These are phyloP conservation scores for Dactylellina cionopaga DNA, from an alignment of 2,329 filamentous ascomycete species.

Conservation along the genomic window DNA sequence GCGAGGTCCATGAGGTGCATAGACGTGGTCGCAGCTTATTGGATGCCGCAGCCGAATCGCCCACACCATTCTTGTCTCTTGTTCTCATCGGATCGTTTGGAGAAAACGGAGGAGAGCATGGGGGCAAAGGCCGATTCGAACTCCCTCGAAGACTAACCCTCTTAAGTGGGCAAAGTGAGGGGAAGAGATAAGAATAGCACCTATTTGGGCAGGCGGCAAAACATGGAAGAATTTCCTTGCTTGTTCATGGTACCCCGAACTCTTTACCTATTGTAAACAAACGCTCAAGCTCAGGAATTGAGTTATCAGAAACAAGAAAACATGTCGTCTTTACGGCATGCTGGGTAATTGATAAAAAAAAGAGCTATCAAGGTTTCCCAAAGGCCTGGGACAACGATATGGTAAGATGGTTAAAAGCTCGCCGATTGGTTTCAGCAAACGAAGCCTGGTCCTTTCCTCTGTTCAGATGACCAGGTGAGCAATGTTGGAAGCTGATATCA, in stretches of 20 bases:
- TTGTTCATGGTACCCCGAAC: constrained; percentile 43
- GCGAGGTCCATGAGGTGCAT: constrained; percentile 48
- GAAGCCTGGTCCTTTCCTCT: constrained; percentile 15
- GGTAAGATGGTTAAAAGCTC: constrained; percentile 50
- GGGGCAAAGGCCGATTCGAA: constrained; percentile 42
- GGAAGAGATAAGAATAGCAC: constrained; percentile 51
- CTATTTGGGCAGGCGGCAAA: constrained; percentile 48
- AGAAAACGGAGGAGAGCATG: constrained; percentile 26
- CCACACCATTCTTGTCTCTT: constrained; percentile 29
- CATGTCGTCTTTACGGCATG: not conserved
- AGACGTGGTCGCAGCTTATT: constrained; percentile 52
- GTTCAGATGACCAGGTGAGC: constrained; percentile 25
- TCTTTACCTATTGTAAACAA: constrained; percentile 4
- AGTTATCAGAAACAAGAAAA: not conserved
- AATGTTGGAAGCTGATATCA: constrained; percentile 37
- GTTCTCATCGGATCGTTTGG: constrained; percentile 47
- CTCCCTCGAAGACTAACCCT: constrained; percentile 24
- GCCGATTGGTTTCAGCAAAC: constrained; percentile 53
- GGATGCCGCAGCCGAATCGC: constrained; percentile 41
- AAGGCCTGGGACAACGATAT: constrained; percentile 36
- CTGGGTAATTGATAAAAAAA: not conserved
- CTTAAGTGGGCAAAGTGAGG: constrained; percentile 31
- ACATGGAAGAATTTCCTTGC: constrained; percentile 50
- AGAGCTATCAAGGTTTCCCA: constrained; percentile 26
- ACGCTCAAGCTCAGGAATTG: not conserved